Base-by-base conservation (phyloP, 805 yeast species). In the Hermanozyma aechmeae region DNA sequence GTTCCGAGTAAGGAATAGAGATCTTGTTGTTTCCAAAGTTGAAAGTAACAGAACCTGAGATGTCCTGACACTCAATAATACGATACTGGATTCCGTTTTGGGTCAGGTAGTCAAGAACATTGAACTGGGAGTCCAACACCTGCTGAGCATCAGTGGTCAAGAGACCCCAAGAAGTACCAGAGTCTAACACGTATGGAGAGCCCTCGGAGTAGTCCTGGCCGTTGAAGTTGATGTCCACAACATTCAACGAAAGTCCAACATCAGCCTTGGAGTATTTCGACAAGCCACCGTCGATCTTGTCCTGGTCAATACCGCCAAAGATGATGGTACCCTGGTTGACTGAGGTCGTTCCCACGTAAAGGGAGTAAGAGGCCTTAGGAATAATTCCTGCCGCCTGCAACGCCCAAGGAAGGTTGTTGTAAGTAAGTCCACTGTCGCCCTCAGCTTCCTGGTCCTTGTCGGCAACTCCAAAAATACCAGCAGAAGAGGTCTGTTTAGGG, bases 261-360 rank as follows among this genome's bases (percentile, higher is more conserved):
- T n/a, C n/a, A n/a, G n/a, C n/a, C n/a, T n/a, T n/a, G n/a, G n/a
- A n/a, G n/a, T n/a, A n/a, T n/a, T n/a, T n/a, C n/a, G n/a, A n/a
- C n/a, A n/a, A n/a, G n/a, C n/a, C n/a, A 11, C 52, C 60, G 8
- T 27, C 17, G 35, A 47, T 55, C 35, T 52, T 52, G 23, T 43
- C 43, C 13, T 43, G 30, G 37, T 55, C 59, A 25, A 56, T 42
- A 19, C 55, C 63, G 5, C 63, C 63, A 39, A 57, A 57, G 16
- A 55, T 30, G 15, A 57, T 37, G 2, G 43, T 22, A 6, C 51
- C 51, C 9, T 18, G 3, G 4, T 15, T 11, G 5, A 36, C 37
- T 16, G 32, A 28, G 4, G 31, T 30, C 15, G 29, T 18, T 29
- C 35, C 37, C 29, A 46, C 31, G 28, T 23, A 41, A 16, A 41